Evolutionary conservation across 495 filamentous ascomycete genomes (phyloP).

Genomic region (Thozetella sp.): DNA sequence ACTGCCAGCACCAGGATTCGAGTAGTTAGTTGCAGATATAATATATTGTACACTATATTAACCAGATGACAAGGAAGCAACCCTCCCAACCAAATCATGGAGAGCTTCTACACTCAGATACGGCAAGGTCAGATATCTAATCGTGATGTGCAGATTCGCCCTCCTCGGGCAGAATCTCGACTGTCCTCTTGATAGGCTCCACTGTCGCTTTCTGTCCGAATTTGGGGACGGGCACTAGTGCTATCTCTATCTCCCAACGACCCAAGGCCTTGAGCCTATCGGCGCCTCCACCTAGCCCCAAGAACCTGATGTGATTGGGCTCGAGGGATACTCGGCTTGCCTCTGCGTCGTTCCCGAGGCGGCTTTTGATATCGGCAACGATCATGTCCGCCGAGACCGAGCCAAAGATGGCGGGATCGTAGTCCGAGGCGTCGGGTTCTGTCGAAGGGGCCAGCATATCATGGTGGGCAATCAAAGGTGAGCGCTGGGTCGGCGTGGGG

Average conservation of each 20-base stretch:
- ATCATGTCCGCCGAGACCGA: slow-evolving; percentile 40
- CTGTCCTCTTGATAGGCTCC: slow-evolving; percentile 25
- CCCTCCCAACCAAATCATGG: not conserved
- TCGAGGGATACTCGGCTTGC: slow-evolving; percentile 32
- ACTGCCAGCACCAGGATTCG: too few species aligned
- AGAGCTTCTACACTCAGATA: not conserved
- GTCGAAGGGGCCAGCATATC: not conserved
- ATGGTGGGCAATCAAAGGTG: slow-evolving; percentile 17
- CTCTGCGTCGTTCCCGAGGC: slow-evolving; percentile 24
- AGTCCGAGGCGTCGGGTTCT: not conserved
- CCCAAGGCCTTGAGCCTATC: slow-evolving; percentile 41
- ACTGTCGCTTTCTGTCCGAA: slow-evolving; percentile 3
- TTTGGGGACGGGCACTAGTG: slow-evolving; percentile 6
- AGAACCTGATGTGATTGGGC: slow-evolving; percentile 26
- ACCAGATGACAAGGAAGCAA: too few species aligned
- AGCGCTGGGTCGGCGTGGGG: slow-evolving; percentile 4
- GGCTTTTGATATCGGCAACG: slow-evolving; percentile 22
- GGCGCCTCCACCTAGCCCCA: slow-evolving; percentile 26
- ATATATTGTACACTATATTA: not conserved
- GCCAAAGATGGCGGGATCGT: slow-evolving; percentile 33
- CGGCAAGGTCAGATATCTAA: not conserved
- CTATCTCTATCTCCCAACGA: slow-evolving; percentile 34
- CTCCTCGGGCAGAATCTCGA: slow-evolving; percentile 31
- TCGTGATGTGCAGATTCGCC: slow-evolving; percentile 7
- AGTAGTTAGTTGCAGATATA: too few species aligned